phyloP scores from a whole-genome alignment of 2,329 filamentous ascomycete genomes.

The Paramyrothecium sp. region DNA sequence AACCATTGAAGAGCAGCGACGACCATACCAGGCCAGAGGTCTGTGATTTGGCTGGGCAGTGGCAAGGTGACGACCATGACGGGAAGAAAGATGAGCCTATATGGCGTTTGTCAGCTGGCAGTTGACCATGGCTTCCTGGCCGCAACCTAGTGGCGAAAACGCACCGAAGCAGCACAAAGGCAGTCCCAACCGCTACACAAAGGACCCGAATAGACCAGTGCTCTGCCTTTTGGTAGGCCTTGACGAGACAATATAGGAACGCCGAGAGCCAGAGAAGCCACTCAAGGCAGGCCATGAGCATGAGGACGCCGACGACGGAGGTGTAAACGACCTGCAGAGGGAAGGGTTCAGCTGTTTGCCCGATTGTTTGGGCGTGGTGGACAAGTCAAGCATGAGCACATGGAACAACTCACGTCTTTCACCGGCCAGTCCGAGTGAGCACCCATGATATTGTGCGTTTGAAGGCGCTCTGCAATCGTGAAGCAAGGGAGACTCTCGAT shows the following conservation, averaged over 20 bases:
- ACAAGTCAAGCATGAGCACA: not conserved
- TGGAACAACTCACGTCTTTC: conserved; percentile 33
- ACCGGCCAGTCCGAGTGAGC: conserved; percentile 49
- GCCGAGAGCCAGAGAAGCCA: conserved; percentile 96
- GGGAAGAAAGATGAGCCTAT: conserved; percentile 75
- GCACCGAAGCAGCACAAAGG: conserved; percentile 77
- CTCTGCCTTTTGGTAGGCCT: conserved; percentile 87
- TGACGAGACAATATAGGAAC: conserved; percentile 86
- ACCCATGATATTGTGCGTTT: conserved; percentile 33
- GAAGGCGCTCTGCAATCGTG: no score
- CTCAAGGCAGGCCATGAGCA: conserved; percentile 83
- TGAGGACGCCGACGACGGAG: conserved; percentile 73
- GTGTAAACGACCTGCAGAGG: conserved; percentile 75
- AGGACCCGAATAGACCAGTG: conserved; percentile 80
- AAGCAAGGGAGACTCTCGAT: no score
- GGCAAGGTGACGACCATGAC: conserved; percentile 94
- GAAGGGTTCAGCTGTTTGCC: no score
- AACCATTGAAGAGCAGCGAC: conserved; percentile 84
- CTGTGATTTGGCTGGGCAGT: conserved; percentile 68
- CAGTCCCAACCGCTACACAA: conserved; percentile 69
- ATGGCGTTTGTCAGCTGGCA: not conserved
- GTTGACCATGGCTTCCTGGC: not conserved
- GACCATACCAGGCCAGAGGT: conserved; percentile 68
- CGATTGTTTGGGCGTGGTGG: not conserved
- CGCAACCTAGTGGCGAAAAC: conserved; percentile 12